phyloP scores from a whole-genome alignment of 352 stramenopile species.

The Pythium utonaiense region DNA sequence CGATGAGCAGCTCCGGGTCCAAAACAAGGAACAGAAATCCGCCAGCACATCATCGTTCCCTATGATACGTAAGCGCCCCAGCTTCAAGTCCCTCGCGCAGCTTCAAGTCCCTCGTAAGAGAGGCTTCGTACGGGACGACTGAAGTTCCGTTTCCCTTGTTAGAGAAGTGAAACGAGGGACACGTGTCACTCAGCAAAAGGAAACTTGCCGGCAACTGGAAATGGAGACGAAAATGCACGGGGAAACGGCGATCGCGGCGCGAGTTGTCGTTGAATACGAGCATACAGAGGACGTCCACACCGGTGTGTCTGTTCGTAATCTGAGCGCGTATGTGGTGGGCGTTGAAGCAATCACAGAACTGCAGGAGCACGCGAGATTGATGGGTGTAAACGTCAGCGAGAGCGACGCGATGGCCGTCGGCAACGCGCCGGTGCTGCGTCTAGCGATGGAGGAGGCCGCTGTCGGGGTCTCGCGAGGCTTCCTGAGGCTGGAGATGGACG shows the following conservation, averaged over 20 bases:
- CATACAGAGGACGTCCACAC: neutral
- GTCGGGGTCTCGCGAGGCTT: constrained; percentile 35
- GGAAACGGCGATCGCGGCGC: neutral
- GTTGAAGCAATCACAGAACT: neutral
- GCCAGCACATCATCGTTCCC: constrained; percentile 20
- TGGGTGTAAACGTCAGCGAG: neutral
- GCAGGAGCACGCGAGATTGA: neutral
- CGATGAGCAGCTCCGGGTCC: neutral
- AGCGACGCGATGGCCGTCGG: constrained; percentile 1
- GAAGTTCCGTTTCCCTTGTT: constrained; percentile 5
- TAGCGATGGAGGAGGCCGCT: constrained; percentile 49
- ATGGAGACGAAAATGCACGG: constrained; percentile 3
- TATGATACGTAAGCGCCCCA: neutral
- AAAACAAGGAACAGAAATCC: constrained; percentile 4
- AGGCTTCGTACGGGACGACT: neutral
- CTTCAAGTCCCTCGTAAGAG: constrained; percentile 20
- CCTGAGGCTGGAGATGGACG: constrained; percentile 27
- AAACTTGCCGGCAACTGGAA: neutral
- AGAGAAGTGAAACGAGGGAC: constrained; percentile 1
- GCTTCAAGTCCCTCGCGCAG: constrained; percentile 9
- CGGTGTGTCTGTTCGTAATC: neutral
- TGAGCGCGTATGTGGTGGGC: constrained; percentile 1
- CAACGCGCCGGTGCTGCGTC: constrained; percentile 27
- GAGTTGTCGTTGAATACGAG: constrained; percentile 10
- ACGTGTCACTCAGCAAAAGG: neutral